phyloP scores from a whole-genome alignment of 768 basidiomycete genomes.

The Auricularia cornea region DNA sequence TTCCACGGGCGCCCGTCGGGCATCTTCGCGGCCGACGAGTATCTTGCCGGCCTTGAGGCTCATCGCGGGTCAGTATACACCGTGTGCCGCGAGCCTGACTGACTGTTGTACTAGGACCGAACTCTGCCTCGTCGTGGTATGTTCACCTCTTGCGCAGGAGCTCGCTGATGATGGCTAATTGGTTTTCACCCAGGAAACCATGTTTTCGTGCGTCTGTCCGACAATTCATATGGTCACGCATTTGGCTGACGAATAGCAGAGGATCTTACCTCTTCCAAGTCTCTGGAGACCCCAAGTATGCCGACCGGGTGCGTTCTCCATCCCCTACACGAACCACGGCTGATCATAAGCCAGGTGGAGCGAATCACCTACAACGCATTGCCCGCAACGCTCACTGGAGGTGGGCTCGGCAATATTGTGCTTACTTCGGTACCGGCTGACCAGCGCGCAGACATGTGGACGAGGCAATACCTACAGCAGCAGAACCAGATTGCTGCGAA shows the following conservation, averaged over 20 bases:
- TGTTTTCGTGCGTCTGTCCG: constrained; percentile 47
- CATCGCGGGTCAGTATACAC: constrained; percentile 35
- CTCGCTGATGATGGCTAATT: not conserved
- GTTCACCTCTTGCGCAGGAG: constrained; percentile 11
- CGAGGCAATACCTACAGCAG: constrained; percentile 50
- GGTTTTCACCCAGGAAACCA: constrained; percentile 37
- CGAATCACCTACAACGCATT: constrained; percentile 45
- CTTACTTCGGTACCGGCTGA: not conserved
- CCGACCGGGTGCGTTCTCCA: constrained; percentile 33
- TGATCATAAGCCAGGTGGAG: constrained; percentile 25
- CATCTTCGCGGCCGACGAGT: constrained; percentile 49
- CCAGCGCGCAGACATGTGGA: constrained; percentile 41
- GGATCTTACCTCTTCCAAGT: constrained; percentile 50
- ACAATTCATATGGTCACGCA: too few relatives aligned
- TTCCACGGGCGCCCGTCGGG: constrained; percentile 52
- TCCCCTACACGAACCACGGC: not conserved
- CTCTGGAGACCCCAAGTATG: constrained; percentile 44
- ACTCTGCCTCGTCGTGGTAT: constrained; percentile 44
- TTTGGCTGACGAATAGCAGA: constrained; percentile 16
- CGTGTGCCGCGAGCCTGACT: not conserved
- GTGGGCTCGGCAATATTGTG: constrained; percentile 15
- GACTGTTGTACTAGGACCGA: constrained; percentile 32
- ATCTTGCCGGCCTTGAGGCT: constrained; percentile 48
- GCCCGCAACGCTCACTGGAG: constrained; percentile 39
- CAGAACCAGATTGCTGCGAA: constrained; percentile 49